Percentiles rank a stretch among this genome's conserved stretches.
phyloP scores from a whole-genome alignment of 2,329 filamentous ascomycete genomes.

The Drechslerella dactyloides region DNA sequence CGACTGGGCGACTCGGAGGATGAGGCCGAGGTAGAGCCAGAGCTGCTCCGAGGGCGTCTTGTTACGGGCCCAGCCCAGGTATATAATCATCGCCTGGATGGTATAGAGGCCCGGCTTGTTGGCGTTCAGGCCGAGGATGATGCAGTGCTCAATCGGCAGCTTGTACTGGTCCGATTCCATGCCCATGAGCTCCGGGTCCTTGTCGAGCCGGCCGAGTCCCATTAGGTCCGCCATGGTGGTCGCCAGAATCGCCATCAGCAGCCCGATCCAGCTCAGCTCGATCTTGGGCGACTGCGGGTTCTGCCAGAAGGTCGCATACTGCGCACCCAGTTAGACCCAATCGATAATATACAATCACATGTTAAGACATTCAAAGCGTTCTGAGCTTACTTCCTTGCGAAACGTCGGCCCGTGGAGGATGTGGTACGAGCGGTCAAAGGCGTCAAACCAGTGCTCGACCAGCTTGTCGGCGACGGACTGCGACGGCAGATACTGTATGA shows the following conservation, averaged over 20 bases:
- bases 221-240: conserved; percentile 43
- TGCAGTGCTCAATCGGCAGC: conserved; percentile 75
- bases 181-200: conserved; percentile 40
- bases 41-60: conserved; percentile 55
- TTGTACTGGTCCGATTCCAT: conserved; percentile 65
- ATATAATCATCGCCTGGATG: conserved; percentile 54
- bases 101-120: conserved; percentile 59
- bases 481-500: conserved; percentile 78
- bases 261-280: conserved; percentile 76
- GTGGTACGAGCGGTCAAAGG: conserved; percentile 63
- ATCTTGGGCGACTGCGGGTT: conserved; percentile 69
- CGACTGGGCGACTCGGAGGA: conserved; percentile 65
- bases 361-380: conserved; percentile 8
- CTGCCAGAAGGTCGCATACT: conserved; percentile 69
- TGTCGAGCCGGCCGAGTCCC: conserved; percentile 31
- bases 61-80: conserved; percentile 45
- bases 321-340: conserved; percentile 47
- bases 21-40: conserved; percentile 64
- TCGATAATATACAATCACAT: conserved; percentile 6
- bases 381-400: conserved; percentile 68
- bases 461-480: conserved; percentile 84
- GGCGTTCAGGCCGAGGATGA: conserved; percentile 77
- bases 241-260: conserved; percentile 77
- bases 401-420: conserved; percentile 84
- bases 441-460: conserved; percentile 89